A percentile compares a stretch with the other conserved stretches of the same genome.
Conservation (phyloP, 495 filamentous ascomycete genomes). For the Lasiosphaeris hirsuta region DNA sequence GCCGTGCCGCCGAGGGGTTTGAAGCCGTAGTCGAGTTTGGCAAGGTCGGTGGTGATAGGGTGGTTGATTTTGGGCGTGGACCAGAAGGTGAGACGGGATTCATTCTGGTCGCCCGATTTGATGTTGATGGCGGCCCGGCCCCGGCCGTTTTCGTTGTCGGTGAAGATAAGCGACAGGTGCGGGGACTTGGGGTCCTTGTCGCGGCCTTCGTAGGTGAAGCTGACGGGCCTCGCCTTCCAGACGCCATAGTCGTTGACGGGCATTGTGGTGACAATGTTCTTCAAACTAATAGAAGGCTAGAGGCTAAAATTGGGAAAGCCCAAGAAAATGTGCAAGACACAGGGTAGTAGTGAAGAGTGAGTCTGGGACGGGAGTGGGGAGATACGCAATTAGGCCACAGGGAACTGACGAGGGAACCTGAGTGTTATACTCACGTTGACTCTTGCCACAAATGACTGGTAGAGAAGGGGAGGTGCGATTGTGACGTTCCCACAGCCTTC, state of each 20-base stretch:
- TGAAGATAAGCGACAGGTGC: conserved; percentile 25
- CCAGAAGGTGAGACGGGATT: conserved; percentile 33
- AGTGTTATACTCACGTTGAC: no score
- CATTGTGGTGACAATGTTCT: no score
- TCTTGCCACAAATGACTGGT: no score
- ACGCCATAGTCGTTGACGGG: conserved; percentile 22
- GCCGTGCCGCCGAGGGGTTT: not conserved
- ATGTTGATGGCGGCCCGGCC: conserved; percentile 33
- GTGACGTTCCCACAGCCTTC: no score
- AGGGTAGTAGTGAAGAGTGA: no score
- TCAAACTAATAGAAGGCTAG: no score
- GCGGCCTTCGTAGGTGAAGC: conserved; percentile 4
- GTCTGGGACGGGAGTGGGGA: no score
- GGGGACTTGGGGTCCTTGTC: conserved; percentile 10
- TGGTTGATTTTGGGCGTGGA: conserved; percentile 24
- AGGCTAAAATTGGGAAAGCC: no score
- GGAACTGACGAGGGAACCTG: no score
- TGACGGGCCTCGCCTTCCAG: conserved; percentile 21
- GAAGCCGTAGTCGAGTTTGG: conserved; percentile 9
- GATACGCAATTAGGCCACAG: no score
- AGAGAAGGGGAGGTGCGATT: no score
- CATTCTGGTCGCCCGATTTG: conserved; percentile 19
- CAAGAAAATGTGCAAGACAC: no score
- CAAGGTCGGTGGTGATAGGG: conserved; percentile 8
- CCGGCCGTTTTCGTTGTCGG: conserved; percentile 3